Conservation (phyloP, 106 monocot species). For the Narthecium ossifragum region DNA sequence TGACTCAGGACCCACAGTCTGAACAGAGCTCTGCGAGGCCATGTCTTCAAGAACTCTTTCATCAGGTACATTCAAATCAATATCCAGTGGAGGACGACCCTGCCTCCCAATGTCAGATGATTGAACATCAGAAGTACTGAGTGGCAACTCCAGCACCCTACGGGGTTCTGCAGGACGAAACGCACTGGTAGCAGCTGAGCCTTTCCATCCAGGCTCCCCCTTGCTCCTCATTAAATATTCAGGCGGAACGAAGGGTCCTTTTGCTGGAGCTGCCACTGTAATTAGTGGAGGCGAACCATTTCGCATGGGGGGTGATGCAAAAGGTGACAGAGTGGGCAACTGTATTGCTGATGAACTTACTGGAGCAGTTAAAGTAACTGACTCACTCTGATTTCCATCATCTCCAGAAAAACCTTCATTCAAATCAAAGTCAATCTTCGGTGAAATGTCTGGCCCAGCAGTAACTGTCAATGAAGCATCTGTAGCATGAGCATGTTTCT, state of each 20-base stretch:
- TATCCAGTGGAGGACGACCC: constrained; percentile 40
- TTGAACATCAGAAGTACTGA: constrained; percentile 31
- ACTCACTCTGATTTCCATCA: constrained; percentile 49
- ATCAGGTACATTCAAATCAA: constrained; percentile 82
- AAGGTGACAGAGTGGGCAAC: constrained; percentile 26
- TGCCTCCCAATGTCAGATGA: constrained; percentile 40
- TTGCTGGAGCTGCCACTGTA: constrained; percentile 72
- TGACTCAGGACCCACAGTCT: constrained; percentile 44
- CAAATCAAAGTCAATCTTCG: constrained; percentile 70
- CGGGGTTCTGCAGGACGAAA: constrained; percentile 91
- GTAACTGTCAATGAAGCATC: constrained; percentile 5
- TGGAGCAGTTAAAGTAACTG: constrained; percentile 11
- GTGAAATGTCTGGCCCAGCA: constrained; percentile 18
- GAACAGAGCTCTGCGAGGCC: constrained; percentile 34
- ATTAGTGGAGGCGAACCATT: constrained; percentile 32
- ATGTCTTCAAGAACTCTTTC: constrained; percentile 57
- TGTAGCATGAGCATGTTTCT: constrained; percentile 17
- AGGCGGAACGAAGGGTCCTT: constrained; percentile 75
- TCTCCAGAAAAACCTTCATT: constrained; percentile 70
- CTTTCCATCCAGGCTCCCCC: constrained; percentile 82
- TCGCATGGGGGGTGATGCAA: constrained; percentile 14
- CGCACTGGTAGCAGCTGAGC: constrained; percentile 93
- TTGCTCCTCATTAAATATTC: constrained; percentile 49
- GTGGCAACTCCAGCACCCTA: constrained; percentile 60
- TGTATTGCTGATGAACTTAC: constrained; percentile 23